Evolutionary conservation across 495 filamentous ascomycete genomes (phyloP).

Genomic region (Acidomyces sp.): DNA sequence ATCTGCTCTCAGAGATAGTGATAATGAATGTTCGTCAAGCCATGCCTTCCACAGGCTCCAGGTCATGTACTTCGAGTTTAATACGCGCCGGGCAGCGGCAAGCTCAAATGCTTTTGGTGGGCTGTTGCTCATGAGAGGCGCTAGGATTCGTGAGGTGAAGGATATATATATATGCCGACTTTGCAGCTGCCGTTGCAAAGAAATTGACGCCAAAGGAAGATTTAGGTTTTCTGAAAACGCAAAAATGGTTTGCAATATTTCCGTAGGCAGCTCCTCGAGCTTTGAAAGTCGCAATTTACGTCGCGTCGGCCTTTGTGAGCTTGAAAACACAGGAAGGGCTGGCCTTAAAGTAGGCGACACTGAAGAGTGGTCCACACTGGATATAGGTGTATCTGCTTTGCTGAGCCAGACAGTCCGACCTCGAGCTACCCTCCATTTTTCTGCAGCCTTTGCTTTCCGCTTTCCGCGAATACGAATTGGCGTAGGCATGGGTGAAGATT

Average conservation of each 20-base stretch:
- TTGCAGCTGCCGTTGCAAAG: constrained; percentile 1
- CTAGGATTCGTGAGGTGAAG: constrained; percentile 5
- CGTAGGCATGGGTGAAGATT: too few relatives aligned
- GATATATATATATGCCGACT: constrained; percentile 8
- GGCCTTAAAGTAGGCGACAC: too few relatives aligned
- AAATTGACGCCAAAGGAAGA: constrained; percentile 7
- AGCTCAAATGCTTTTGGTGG: background rate
- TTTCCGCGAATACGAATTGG: too few relatives aligned
- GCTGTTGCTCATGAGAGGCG: background rate
- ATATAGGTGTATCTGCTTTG: too few relatives aligned
- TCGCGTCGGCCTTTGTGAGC: constrained; percentile 3
- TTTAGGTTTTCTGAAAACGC: constrained; percentile 9
- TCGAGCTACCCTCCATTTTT: too few relatives aligned
- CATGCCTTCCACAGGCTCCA: constrained; percentile 12
- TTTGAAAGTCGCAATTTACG: constrained; percentile 4
- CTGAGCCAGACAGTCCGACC: too few relatives aligned
- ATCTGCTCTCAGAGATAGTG: too few relatives aligned
- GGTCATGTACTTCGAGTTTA: constrained; percentile 13
- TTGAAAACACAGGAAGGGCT: too few relatives aligned
- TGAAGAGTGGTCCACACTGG: too few relatives aligned
- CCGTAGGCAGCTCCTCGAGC: constrained; percentile 17
- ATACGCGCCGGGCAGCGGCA: constrained; percentile 5
- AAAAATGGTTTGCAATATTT: constrained; percentile 19
- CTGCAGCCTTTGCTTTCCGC: too few relatives aligned
- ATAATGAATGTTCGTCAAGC: constrained; percentile 5